Conservation (phyloP, 257 asterid species). For the Voacanga thouarsii region DNA sequence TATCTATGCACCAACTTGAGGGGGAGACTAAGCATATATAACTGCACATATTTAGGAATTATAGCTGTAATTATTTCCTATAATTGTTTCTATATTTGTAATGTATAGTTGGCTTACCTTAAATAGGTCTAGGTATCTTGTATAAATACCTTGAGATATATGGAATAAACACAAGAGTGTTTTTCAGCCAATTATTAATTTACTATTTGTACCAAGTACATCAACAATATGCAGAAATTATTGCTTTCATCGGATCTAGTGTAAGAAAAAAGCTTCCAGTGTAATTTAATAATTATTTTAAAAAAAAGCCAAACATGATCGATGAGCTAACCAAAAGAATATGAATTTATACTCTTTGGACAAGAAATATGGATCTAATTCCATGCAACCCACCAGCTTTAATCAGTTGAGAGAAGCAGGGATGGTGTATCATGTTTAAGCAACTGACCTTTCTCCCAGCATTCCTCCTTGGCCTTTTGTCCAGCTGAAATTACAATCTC, state of each 20-base stretch:
- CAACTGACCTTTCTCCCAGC: slow-evolving; percentile 65
- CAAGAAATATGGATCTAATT: not conserved
- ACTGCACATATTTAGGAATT: too few species aligned
- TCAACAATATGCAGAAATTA: not conserved
- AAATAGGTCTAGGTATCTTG: too few species aligned
- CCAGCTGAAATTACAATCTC: slow-evolving; percentile 95
- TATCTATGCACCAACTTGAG: too few species aligned
- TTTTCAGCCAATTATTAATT: too few species aligned
- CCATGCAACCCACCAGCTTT: not conserved
- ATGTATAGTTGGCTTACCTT: too few species aligned
- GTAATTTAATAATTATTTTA: not conserved
- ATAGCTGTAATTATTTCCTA: too few species aligned
- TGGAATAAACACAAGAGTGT: too few species aligned
- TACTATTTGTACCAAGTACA: not conserved
- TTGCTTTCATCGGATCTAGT: not conserved
- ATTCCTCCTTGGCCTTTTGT: slow-evolving; percentile 91
- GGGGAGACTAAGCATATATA: too few species aligned
- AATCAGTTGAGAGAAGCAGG: not conserved
- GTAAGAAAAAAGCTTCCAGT: not conserved
- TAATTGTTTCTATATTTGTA: too few species aligned
- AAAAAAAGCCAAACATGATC: not conserved
- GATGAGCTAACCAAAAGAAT: not conserved
- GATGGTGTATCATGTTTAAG: not conserved
- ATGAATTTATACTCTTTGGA: not conserved
- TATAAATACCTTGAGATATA: too few species aligned